Evolutionary conservation across 2,329 filamentous ascomycete species (phyloP).

Genomic region (Ophidiomyces ophidiicola): DNA sequence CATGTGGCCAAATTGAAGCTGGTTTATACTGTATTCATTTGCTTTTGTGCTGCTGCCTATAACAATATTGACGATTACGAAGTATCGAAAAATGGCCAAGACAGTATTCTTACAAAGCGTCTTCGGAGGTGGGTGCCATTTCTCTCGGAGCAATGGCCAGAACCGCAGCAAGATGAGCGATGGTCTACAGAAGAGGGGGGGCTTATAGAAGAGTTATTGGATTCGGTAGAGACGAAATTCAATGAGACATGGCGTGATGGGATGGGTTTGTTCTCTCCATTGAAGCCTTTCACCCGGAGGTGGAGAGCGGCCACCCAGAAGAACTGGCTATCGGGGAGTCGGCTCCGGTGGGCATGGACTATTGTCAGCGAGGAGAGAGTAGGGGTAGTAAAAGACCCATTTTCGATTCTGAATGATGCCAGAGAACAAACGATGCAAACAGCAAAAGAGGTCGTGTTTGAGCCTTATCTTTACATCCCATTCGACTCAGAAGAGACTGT

Average conservation of each 20-base stretch:
- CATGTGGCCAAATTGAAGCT: constrained; percentile 18
- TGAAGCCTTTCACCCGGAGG: neutral
- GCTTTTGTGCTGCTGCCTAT: constrained; percentile 23
- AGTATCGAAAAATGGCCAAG: constrained; percentile 4
- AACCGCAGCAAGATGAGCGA: constrained; percentile 23
- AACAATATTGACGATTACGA: constrained; percentile 9
- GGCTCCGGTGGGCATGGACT: constrained; percentile 35
- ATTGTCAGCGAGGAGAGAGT: constrained; percentile 31
- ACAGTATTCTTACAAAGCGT: constrained; percentile 22
- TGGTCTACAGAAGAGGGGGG: constrained; percentile 24
- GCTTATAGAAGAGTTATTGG: constrained; percentile 19
- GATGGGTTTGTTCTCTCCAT: neutral
- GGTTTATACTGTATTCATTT: constrained; percentile 25
- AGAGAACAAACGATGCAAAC: constrained; percentile 9
- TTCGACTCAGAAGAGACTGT: constrained; percentile 14
- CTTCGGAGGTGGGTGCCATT: constrained; percentile 28
- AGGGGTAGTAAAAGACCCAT: constrained; percentile 25
- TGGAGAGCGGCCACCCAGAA: constrained; percentile 12
- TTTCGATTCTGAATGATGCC: constrained; percentile 23
- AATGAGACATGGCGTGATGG: neutral
- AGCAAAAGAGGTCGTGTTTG: constrained; percentile 4
- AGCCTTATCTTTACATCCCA: constrained; percentile 29
- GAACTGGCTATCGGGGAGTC: constrained; percentile 28
- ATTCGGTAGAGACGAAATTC: constrained; percentile 16
- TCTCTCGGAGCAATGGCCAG: constrained; percentile 25